Conservation (phyloP, 2,329 filamentous ascomycete genomes). For the Pseudogymnoascus sp. region DNA sequence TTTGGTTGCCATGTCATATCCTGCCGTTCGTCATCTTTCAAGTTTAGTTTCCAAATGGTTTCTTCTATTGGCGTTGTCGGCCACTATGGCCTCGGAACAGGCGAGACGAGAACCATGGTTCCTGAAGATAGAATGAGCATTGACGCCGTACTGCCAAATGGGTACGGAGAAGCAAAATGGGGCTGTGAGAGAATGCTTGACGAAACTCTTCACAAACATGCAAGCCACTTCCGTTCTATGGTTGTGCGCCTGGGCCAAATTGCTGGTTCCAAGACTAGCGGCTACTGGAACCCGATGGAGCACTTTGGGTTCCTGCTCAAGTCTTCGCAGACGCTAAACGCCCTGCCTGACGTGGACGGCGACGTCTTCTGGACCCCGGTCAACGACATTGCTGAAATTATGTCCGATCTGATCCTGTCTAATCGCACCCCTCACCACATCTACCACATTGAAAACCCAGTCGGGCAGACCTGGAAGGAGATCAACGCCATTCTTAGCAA, state of each 20-base stretch:
- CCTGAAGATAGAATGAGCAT: too few relatives aligned
- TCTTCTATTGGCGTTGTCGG: too few relatives aligned
- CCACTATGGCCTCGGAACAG: too few relatives aligned
- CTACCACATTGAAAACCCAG: slow-evolving; percentile 40
- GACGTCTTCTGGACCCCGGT: slow-evolving; percentile 40
- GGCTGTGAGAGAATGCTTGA: slow-evolving; percentile 42
- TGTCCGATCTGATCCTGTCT: slow-evolving; percentile 28
- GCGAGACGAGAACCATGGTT: too few relatives aligned
- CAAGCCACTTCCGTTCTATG: slow-evolving; percentile 34
- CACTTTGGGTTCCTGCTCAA: slow-evolving; percentile 43
- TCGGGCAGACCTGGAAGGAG: slow-evolving; percentile 33
- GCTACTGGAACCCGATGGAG: slow-evolving; percentile 46
- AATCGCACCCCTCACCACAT: slow-evolving; percentile 25
- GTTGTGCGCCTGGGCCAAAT: slow-evolving; percentile 42
- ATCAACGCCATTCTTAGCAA: slow-evolving; percentile 30
- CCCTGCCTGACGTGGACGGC: slow-evolving; percentile 34
- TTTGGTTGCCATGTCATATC: too few relatives aligned
- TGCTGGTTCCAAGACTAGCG: slow-evolving; percentile 38
- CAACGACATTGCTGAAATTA: slow-evolving; percentile 31
- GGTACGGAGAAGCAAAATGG: slow-evolving; percentile 44
- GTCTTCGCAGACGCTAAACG: slow-evolving; percentile 36
- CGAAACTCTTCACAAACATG: slow-evolving; percentile 35
- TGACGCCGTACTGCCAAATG: slow-evolving; percentile 29
- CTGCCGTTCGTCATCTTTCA: too few relatives aligned
- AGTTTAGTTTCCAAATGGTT: too few relatives aligned